Conservation (phyloP, 495 filamentous ascomycete genomes). For the Extremus antarcticus region DNA sequence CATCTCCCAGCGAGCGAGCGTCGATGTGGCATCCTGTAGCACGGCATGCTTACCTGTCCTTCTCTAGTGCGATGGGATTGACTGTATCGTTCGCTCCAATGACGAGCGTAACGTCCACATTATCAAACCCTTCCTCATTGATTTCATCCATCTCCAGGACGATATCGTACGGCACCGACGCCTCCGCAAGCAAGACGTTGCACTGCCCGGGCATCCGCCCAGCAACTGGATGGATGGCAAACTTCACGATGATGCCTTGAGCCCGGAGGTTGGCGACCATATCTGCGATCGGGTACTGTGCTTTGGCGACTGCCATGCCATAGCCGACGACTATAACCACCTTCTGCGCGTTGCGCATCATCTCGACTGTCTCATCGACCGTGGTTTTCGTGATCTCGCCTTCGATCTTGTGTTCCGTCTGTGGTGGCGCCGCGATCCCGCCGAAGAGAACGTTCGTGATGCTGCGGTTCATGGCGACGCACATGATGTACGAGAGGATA, state of each 20-base stretch:
- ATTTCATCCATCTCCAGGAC: slow-evolving; percentile 86
- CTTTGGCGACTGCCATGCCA: slow-evolving; percentile 80
- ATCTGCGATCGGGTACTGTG: slow-evolving; percentile 72
- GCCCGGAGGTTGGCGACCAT: slow-evolving; percentile 58
- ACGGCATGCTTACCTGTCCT: slow-evolving; percentile 46
- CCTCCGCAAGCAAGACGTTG: slow-evolving; percentile 74
- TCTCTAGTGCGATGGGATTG: slow-evolving; percentile 71
- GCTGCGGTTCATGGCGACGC: slow-evolving; percentile 73
- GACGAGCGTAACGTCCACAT: slow-evolving; percentile 73
- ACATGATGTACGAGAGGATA: slow-evolving; percentile 74
- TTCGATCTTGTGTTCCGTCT: slow-evolving; percentile 58
- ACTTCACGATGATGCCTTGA: slow-evolving; percentile 66
- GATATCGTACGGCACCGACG: slow-evolving; percentile 73
- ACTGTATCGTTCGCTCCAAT: slow-evolving; percentile 83
- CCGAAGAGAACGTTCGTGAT: slow-evolving; percentile 74
- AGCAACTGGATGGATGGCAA: slow-evolving; percentile 75
- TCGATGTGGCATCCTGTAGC: not conserved
- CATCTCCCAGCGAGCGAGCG: too few species aligned
- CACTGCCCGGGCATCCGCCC: slow-evolving; percentile 81
- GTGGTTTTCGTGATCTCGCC: slow-evolving; percentile 60
- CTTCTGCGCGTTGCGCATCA: slow-evolving; percentile 55
- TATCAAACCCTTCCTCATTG: slow-evolving; percentile 65
- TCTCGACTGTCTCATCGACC: slow-evolving; percentile 63
- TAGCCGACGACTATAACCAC: slow-evolving; percentile 80
- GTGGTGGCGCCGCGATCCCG: slow-evolving; percentile 51